Evolutionary conservation across 2,329 filamentous ascomycete genomes (phyloP).

Genomic region (Grosmannia clavigera): DNA sequence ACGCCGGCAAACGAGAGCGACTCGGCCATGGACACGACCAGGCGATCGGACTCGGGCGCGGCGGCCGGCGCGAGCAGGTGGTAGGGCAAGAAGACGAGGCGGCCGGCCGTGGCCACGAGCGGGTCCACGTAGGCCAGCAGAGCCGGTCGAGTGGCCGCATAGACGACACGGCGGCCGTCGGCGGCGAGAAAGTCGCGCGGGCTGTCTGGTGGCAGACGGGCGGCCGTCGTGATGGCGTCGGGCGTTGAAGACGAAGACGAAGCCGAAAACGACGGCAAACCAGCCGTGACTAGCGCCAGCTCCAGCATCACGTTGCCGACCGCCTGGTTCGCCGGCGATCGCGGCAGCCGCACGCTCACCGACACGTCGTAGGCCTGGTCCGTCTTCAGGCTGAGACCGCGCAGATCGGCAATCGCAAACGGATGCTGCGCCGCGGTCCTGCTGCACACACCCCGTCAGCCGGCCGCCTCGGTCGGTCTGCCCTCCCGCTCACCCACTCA

Average conservation of each 20-base stretch:
- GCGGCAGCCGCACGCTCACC: slow-evolving; percentile 63
- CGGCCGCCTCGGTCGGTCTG: not conserved
- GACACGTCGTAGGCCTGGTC: slow-evolving; percentile 77
- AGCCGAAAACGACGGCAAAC: not conserved
- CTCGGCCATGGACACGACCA: slow-evolving; percentile 64
- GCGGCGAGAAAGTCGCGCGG: slow-evolving; percentile 21
- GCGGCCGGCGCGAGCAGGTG: slow-evolving; percentile 54
- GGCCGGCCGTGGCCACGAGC: slow-evolving; percentile 48
- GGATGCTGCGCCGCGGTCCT: slow-evolving; percentile 17
- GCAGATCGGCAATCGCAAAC: slow-evolving; percentile 36
- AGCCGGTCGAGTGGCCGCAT: slow-evolving; percentile 58
- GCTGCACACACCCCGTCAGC: no score
- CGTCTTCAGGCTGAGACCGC: slow-evolving; percentile 43
- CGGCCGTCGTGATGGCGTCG: slow-evolving; percentile 18
- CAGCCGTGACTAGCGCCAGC: slow-evolving; percentile 40
- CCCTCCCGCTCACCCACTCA: slow-evolving; percentile 18
- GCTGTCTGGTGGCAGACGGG: slow-evolving; percentile 13
- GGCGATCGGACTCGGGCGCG: slow-evolving; percentile 45
- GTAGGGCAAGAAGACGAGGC: slow-evolving; percentile 51
- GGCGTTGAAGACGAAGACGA: not conserved
- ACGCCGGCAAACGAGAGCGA: slow-evolving; percentile 45
- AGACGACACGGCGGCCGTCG: slow-evolving; percentile 32
- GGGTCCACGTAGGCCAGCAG: slow-evolving; percentile 70
- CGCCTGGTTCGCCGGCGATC: slow-evolving; percentile 60
- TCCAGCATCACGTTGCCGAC: slow-evolving; percentile 94